Evolutionary conservation across 768 basidiomycete species (phyloP).

Genomic region (Leucosporidium yakuticum): DNA sequence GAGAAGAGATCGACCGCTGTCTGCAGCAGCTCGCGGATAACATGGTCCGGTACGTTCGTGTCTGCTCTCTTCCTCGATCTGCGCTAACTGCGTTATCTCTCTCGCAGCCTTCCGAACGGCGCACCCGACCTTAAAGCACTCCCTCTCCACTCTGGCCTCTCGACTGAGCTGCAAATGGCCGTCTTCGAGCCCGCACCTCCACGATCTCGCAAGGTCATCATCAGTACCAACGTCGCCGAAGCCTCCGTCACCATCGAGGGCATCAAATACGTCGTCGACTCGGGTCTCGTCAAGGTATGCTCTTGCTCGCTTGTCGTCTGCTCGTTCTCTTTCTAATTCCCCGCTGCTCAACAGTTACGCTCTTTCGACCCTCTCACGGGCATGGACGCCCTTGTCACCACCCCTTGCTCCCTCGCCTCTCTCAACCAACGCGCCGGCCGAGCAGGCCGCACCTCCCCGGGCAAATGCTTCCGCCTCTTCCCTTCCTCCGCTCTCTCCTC

Average conservation of each 20-base stretch:
- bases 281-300: constrained; percentile 86
- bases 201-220: constrained; percentile 78
- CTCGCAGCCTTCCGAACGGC: constrained; percentile 48
- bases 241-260: constrained; percentile 97
- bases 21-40: constrained; percentile 73
- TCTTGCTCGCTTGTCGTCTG: not conserved
- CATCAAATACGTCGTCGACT: constrained; percentile 86
- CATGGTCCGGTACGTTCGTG: constrained; percentile 44
- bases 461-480: constrained; percentile 88
- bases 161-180: constrained; percentile 76
- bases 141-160: constrained; percentile 81
- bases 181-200: constrained; percentile 73
- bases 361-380: constrained; percentile 80
- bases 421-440: constrained; percentile 89
- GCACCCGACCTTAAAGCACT: constrained; percentile 60
- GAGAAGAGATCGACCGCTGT: constrained; percentile 91
- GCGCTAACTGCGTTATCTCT: constrained; percentile 22
- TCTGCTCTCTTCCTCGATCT: constrained; percentile 57
- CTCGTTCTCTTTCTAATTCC: not conserved
- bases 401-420: constrained; percentile 79
- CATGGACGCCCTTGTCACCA: constrained; percentile 73
- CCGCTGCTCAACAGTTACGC: constrained; percentile 57
- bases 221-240: constrained; percentile 95
- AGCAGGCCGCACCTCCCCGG: constrained; percentile 86
- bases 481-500: constrained; percentile 56